These are phyloP conservation scores for Quercus parvula DNA, from an alignment of 306 rosid species.

Conservation along the genomic window DNA sequence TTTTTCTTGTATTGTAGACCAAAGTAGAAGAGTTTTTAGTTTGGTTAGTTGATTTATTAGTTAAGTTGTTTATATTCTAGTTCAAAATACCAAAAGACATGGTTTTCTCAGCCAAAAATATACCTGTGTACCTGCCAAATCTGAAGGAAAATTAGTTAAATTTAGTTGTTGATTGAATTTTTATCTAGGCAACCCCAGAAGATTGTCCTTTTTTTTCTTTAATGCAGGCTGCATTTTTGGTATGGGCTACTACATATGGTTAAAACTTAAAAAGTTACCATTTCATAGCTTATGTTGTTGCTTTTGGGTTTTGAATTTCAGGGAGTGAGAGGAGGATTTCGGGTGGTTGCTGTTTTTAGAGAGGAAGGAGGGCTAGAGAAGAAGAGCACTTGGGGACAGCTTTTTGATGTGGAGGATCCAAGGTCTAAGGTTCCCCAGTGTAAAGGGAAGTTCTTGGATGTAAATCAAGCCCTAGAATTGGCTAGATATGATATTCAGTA, in stretches of 20 bases:
- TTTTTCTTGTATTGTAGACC: neutral
- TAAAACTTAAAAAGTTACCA: too few relatives aligned
- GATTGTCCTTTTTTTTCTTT: too few relatives aligned
- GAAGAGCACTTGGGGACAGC: constrained; percentile 77
- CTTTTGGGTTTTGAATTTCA: constrained; percentile 37
- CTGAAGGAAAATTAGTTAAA: neutral
- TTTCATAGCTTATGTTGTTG: constrained; percentile 4
- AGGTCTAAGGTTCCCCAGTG: constrained; percentile 63
- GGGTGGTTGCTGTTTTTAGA: constrained; percentile 77
- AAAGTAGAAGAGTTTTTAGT: too few relatives aligned
- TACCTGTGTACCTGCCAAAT: neutral
- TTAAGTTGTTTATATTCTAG: too few relatives aligned
- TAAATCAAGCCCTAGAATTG: constrained; percentile 78
- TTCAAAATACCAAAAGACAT: too few relatives aligned
- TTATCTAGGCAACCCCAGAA: constrained; percentile 7
- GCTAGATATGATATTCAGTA: constrained; percentile 85
- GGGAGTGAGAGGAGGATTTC: constrained; percentile 64
- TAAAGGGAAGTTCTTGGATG: constrained; percentile 81
- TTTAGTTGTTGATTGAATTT: neutral
- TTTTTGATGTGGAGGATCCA: constrained; percentile 95
- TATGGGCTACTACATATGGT: too few relatives aligned
- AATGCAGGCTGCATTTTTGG: too few relatives aligned
- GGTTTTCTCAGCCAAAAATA: neutral
- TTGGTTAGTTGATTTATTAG: too few relatives aligned
- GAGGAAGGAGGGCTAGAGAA: constrained; percentile 59